Evolutionary conservation across 306 rosid genomes (phyloP), one percentile per base, ranked within the genome.

Genomic region (Quercus parvula): DNA sequence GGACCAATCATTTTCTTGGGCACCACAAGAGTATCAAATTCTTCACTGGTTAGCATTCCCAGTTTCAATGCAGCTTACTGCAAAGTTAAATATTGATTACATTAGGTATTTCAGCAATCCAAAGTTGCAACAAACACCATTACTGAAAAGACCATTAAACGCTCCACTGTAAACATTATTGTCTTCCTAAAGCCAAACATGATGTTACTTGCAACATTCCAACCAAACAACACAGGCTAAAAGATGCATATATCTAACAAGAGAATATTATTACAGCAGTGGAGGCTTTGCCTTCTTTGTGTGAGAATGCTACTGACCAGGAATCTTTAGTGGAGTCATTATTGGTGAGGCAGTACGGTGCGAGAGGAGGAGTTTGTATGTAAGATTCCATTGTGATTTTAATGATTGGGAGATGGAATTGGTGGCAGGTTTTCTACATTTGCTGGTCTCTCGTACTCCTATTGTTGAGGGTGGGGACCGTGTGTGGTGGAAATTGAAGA

Each of bases 1-100:
- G 98, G 99, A 81, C 99, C 98, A 73, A 96, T 81, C 99, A 93
- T 96, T 88, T 96, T 92, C 91, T 92, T 96, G 5, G 98, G 99
- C 79, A 96, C 97, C 86, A 96, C 97, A 55, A 91, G 91, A 64
- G 52, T 86, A 84, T 96, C 97, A 17, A 91, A 96, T 6, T 96
- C 99, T 86, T 93, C 98, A 52, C 83, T 76, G 66, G 85, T 82
- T 56, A 93, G 89, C 57, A 96, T 93, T 83, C 94, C 91, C 58
- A 96, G 98, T 83, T 91, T 91, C 86, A 96, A 69, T 51, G 99
- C 99, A 78, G 99, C 94, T 70, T 96, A 97, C 97, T 96, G 87
- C 75, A 87, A 52, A 69, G 70, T 75, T 61, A 76, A 62, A 81
- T 79, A 70, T 13, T 41, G 3, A 24, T 77, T 56, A 66, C 73